Evolutionary conservation across 257 asterid genomes (phyloP).

Genomic region (Agastache rugosa): DNA sequence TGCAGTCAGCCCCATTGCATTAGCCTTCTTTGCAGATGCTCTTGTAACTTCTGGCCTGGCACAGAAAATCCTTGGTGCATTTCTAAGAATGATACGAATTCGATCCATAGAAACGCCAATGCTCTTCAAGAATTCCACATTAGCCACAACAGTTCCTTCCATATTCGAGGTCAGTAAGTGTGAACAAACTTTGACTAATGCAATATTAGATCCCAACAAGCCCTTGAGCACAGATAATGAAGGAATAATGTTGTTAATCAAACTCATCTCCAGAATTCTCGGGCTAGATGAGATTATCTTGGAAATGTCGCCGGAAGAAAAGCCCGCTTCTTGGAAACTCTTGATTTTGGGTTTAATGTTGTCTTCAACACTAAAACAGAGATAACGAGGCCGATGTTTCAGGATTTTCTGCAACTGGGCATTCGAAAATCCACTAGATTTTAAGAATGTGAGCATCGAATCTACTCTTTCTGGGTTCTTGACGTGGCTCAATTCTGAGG

Average conservation of each 20-base stretch:
- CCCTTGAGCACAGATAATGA: not conserved
- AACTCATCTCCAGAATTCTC: not conserved
- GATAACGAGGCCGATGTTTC: not conserved
- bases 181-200: too few species aligned
- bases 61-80: not conserved
- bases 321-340: not conserved
- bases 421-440: not conserved
- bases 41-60: not conserved
- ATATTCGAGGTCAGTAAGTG: not conserved
- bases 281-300: not conserved
- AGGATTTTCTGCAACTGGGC: not conserved
- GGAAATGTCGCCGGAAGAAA: not conserved
- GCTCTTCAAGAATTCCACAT: slow-evolving; percentile 24
- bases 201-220: slow-evolving; percentile 9
- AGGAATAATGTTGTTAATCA: not conserved
- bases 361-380: not conserved
- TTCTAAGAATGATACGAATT: not conserved
- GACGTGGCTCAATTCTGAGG: not conserved
- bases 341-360: slow-evolving; percentile 5
- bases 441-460: not conserved
- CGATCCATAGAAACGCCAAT: not conserved
- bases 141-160: not conserved
- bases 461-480: not conserved
- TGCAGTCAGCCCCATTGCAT: not conserved
- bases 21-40: not conserved